Evolutionary conservation across 768 basidiomycete genomes (phyloP).

Genomic region (Mycena latifolia): DNA sequence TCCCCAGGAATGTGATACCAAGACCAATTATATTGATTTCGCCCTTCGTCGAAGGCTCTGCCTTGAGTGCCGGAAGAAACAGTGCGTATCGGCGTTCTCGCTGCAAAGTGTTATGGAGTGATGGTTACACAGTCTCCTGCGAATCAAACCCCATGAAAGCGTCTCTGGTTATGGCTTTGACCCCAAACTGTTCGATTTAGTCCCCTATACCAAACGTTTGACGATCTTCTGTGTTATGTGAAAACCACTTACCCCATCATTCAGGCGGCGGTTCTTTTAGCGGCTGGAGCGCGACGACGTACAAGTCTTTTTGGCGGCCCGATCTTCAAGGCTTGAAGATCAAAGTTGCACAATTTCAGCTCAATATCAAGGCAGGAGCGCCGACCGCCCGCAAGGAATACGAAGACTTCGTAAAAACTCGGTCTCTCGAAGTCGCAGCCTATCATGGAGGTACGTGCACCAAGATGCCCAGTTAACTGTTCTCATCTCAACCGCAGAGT

Average conservation of each 20-base stretch:
- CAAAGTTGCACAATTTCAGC: not conserved
- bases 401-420: not conserved
- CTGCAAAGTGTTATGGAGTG: too few species aligned
- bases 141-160: not conserved
- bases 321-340: constrained; percentile 4
- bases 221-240: not conserved
- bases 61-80: constrained; percentile 8
- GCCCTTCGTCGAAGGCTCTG: constrained; percentile 13
- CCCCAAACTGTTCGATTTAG: not conserved
- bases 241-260: not conserved
- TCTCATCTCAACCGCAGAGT: not conserved
- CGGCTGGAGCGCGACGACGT: not conserved
- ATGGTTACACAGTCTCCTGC: constrained; percentile 15
- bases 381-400: not conserved
- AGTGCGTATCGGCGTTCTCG: not conserved
- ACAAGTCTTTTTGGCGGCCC: constrained; percentile 2
- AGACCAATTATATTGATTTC: not conserved
- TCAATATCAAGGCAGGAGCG: not conserved
- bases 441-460: not conserved
- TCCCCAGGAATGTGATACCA: constrained; percentile 11
- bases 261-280: constrained; percentile 8
- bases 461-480: too few species aligned
- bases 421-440: not conserved
- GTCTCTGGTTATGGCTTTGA: not conserved
- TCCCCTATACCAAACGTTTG: constrained; percentile 1